These are phyloP conservation scores for Irpex rosettiformis DNA, from an alignment of 1,284 basidiomycete species.

Conservation along the genomic window DNA sequence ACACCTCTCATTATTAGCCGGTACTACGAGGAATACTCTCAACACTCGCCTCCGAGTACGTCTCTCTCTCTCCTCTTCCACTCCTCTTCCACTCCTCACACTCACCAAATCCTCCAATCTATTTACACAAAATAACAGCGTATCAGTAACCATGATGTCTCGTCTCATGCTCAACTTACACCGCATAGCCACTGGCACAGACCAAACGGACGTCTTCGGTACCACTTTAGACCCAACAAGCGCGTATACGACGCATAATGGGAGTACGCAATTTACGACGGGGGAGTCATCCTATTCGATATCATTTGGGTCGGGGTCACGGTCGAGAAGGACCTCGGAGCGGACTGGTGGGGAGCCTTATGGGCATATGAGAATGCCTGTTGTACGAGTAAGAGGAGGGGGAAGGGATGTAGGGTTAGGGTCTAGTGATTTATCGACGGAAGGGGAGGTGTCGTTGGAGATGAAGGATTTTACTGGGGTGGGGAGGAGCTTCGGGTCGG, in stretches of 20 bases:
- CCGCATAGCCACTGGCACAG: slow-evolving; percentile 1
- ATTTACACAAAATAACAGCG: slow-evolving; percentile 6
- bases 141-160: slow-evolving; percentile 17
- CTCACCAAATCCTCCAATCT: neutral
- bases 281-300: neutral
- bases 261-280: neutral
- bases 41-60: slow-evolving; percentile 11
- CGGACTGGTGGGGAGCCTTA: neutral
- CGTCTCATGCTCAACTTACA: slow-evolving; percentile 17
- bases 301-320: neutral
- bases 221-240: neutral
- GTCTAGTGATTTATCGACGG: neutral
- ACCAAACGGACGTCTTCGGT: neutral
- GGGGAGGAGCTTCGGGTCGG: neutral
- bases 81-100: neutral
- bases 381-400: too few species aligned
- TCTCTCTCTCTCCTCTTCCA: too few species aligned
- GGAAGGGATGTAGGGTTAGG: too few species aligned
- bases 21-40: slow-evolving; percentile 10
- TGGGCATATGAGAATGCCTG: neutral
- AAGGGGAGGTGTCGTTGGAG: neutral
- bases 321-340: neutral
- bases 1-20: neutral
- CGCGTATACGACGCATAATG: neutral
- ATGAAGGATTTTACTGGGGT: neutral